Evolutionary conservation across 129 eudicot species (phyloP).

Genomic region (Helianthus tuberosus): DNA sequence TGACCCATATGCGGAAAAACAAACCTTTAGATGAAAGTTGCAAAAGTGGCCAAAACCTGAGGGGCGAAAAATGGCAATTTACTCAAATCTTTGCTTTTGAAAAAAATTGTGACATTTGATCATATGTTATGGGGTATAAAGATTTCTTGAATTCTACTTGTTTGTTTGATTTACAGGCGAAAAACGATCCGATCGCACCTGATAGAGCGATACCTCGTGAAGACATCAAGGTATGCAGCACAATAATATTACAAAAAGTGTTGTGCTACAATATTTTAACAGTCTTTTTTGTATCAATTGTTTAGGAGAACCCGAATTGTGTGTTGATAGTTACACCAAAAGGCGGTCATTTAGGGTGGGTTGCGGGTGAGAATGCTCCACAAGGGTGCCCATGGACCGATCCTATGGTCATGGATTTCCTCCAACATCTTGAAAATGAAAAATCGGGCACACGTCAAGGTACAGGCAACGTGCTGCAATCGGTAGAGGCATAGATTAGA

Average conservation of each 20-base stretch:
- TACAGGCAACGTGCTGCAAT: constrained; percentile 11
- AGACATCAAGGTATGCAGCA: constrained; percentile 68
- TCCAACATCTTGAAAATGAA: constrained; percentile 58
- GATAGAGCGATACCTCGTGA: constrained; percentile 87
- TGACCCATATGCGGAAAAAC: no score
- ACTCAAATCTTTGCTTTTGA: background rate
- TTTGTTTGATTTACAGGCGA: constrained; percentile 64
- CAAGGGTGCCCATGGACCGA: constrained; percentile 96
- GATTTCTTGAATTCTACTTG: background rate
- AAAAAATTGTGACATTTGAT: background rate
- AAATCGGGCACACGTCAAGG: constrained; percentile 28
- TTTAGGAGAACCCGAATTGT: constrained; percentile 78
- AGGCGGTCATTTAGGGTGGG: constrained; percentile 99
- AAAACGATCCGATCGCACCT: constrained; percentile 97
- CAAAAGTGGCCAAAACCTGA: no score
- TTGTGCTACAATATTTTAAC: background rate
- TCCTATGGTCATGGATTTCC: constrained; percentile 90
- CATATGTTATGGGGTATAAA: background rate
- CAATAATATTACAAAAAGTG: background rate
- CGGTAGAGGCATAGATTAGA: constrained; percentile 19
- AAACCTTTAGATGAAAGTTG: no score
- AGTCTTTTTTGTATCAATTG: background rate
- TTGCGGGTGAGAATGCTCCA: constrained; percentile 84
- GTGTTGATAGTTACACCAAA: constrained; percentile 82
- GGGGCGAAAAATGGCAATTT: no score